phyloP scores from a whole-genome alignment of 306 rosid species.

The Lathyrus sativus region DNA sequence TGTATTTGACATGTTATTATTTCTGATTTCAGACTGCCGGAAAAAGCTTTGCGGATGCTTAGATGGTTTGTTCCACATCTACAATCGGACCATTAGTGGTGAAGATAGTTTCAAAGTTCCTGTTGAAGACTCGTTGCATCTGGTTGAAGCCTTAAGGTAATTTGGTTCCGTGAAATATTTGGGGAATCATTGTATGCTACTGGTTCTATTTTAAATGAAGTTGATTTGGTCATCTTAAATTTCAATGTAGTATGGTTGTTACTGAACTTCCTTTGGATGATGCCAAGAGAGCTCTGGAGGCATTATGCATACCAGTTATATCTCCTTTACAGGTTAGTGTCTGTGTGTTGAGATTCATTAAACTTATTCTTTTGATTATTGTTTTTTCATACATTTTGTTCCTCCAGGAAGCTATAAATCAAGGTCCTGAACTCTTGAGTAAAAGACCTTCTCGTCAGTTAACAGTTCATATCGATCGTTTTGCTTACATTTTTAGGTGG shows the following conservation, averaged over 20 bases:
- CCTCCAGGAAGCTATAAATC: conserved; percentile 82
- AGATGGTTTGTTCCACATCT: conserved; percentile 91
- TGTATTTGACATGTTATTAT: conserved; percentile 1
- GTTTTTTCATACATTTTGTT: conserved; percentile 40
- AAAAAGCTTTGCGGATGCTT: conserved; percentile 92
- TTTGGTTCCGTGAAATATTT: conserved; percentile 29
- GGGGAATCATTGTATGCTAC: conserved; percentile 28
- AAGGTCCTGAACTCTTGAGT: conserved; percentile 77
- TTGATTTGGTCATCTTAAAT: conserved; percentile 41
- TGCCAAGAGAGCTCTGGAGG: conserved; percentile 89
- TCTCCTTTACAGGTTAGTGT: conserved; percentile 84
- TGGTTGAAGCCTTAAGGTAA: conserved; percentile 96
- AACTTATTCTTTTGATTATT: conserved; percentile 32
- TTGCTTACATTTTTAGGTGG: conserved; percentile 95
- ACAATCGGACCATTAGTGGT: conserved; percentile 78
- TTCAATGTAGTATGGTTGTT: conserved; percentile 73
- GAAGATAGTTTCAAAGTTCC: conserved; percentile 90
- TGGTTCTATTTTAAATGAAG: conserved; percentile 31
- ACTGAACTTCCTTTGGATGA: conserved; percentile 90
- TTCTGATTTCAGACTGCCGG: conserved; percentile 75
- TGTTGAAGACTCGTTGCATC: conserved; percentile 90
- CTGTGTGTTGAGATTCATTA: conserved; percentile 22
- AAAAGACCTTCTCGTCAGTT: conserved; percentile 84
- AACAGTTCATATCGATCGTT: conserved; percentile 91
- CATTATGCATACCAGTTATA: conserved; percentile 87